Evolutionary conservation across 768 basidiomycete genomes (phyloP).

Genomic region (Termitomyces sp.): DNA sequence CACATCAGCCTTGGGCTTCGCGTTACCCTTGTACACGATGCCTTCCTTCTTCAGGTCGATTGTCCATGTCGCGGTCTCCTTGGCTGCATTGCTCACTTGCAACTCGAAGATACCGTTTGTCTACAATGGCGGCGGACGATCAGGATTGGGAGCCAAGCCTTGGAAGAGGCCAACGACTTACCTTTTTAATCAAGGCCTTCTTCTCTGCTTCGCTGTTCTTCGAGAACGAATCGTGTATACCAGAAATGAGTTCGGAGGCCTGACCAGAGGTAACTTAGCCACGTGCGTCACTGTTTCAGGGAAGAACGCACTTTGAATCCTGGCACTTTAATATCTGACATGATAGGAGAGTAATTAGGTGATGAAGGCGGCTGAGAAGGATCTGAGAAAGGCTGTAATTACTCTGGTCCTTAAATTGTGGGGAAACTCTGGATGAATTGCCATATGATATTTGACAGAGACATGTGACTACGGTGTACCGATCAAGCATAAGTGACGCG

Average conservation of each 20-base stretch:
- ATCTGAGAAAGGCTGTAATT: background rate
- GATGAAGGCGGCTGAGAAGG: background rate
- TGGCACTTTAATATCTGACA: conserved; percentile 64
- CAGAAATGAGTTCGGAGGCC: conserved; percentile 63
- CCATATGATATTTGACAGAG: conserved; percentile 8
- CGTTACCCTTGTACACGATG: conserved; percentile 66
- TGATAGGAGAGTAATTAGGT: conserved; percentile 21
- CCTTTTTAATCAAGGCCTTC: conserved; percentile 72
- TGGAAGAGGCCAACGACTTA: conserved; percentile 11
- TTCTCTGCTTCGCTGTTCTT: conserved; percentile 56
- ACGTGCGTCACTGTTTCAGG: background rate
- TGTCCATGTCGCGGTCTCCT: conserved; percentile 77
- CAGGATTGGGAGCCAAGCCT: background rate
- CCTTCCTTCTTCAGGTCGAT: conserved; percentile 90
- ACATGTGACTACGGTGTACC: conserved; percentile 8
- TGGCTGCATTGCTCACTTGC: conserved; percentile 65
- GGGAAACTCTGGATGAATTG: background rate
- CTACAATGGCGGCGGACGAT: conserved; percentile 28
- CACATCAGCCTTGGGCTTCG: conserved; percentile 75
- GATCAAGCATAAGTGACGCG: background rate
- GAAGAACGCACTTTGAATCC: conserved; percentile 59
- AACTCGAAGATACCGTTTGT: conserved; percentile 88
- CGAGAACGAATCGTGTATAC: conserved; percentile 47
- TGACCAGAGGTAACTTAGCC: conserved; percentile 20
- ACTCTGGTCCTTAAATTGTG: conserved; percentile 10